Evolutionary conservation across 2,329 filamentous ascomycete species (phyloP), one percentile per base, ranked within the genome.

Genomic region (Thelonectria rubi): DNA sequence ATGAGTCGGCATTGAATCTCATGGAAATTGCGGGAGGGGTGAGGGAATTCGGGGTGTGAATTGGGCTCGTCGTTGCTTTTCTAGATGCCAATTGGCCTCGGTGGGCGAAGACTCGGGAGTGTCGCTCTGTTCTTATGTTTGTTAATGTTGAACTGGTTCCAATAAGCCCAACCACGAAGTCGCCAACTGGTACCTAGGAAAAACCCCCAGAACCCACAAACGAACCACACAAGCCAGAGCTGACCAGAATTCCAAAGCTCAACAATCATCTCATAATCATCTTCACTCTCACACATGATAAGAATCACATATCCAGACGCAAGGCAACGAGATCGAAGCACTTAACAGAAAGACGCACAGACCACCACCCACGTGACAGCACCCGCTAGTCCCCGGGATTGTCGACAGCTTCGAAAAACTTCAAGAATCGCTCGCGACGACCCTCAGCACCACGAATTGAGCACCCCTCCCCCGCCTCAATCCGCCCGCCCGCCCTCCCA

Each of bases 371-470:
- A 66, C 69, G 69, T 71, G 69, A 71, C 46, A 39, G 17, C 9
- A 43, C 59, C 26, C 49, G 69, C 62, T 71, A 71, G 58, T 60
- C 55, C 48, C 57, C 69, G 51, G 55, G 58, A 66, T 60, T 67
- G 53, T 52, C 66, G 69, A 70, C 69, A 76, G 73, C 74, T 78
- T 55, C 77, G 77, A 79, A 80, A 80, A 80, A 75, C 77, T 80
- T 80, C 74, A 73, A 69, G 70, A 68, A 37, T 11, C 32, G 66
- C 60, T 69, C 67, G 70, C 70, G 70, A 72, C 69, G 66, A 71
- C 62, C 49, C 64, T 62, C 63, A 63, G 64, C 39, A 47, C 59
- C 62, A 63, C 64, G 65, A 74, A 68, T 71, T 72, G 64, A 71
- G 69, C 26, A 24, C 67, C 64, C 63, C 42, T 24, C 50, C 57